phyloP scores from a whole-genome alignment of 805 yeast species.

The Groenewaldozyma tartarivorans region DNA sequence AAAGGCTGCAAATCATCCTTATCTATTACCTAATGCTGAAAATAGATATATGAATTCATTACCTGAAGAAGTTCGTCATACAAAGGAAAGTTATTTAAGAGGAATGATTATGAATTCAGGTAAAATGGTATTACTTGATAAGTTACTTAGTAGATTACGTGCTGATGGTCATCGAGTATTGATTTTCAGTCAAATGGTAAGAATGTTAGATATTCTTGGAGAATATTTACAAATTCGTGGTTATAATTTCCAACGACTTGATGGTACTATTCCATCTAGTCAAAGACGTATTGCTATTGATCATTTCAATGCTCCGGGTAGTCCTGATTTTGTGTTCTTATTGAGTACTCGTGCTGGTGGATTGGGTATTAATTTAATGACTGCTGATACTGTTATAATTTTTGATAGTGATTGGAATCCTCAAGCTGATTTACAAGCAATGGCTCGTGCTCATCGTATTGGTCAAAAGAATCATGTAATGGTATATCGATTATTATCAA shows the following conservation, averaged over 20 bases:
- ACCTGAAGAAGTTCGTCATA: conserved; percentile 37
- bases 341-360: conserved; percentile 98
- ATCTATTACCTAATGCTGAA: conserved; percentile 88
- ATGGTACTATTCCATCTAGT: conserved; percentile 93
- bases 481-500: conserved; percentile 95
- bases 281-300: conserved; percentile 92
- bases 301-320: conserved; percentile 89
- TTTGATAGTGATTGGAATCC: conserved; percentile 99
- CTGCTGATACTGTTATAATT: conserved; percentile 96
- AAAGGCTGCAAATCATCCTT: conserved; percentile 96
- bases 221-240: conserved; percentile 88
- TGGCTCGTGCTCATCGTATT: conserved; percentile 99
- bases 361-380: conserved; percentile 94
- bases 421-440: conserved; percentile 97
- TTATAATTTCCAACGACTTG: conserved; percentile 80
- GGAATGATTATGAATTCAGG: conserved; percentile 98
- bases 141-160: conserved; percentile 68
- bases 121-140: conserved; percentile 93
- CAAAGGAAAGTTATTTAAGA: conserved; percentile 67
- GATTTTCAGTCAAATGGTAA: conserved; percentile 94
- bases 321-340: conserved; percentile 83
- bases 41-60: conserved; percentile 46
- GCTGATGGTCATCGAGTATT: conserved; percentile 95
- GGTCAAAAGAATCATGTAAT: conserved; percentile 99
- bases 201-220: conserved; percentile 89